Conservation (phyloP, 2,329 filamentous ascomycete genomes). For the Metarhizium anisopliae region DNA sequence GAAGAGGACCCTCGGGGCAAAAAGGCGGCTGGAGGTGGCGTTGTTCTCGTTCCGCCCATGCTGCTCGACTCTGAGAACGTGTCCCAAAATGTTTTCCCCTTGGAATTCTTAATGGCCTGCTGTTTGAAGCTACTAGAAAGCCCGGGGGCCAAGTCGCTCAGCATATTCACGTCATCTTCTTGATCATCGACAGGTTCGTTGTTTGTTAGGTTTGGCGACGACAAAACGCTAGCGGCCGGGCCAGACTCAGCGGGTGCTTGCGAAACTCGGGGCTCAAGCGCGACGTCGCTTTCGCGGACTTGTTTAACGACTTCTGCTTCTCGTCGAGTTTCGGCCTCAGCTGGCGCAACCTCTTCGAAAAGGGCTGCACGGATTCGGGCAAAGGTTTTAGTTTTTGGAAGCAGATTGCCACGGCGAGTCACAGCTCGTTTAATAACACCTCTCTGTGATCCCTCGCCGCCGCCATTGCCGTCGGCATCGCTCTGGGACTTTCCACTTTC, state of each 20-base stretch:
- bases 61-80: conserved; percentile 62
- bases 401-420: conserved; percentile 76
- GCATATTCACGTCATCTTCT: conserved; percentile 60
- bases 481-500: conserved; percentile 62
- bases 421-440: conserved; percentile 77
- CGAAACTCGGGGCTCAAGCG: conserved; percentile 38
- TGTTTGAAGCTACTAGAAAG: conserved; percentile 64
- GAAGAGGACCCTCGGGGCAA: conserved; percentile 51
- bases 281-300: conserved; percentile 80
- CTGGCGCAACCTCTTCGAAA: conserved; percentile 75
- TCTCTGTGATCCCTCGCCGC: conserved; percentile 45
- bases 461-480: conserved; percentile 36
- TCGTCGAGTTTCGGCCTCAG: conserved; percentile 80
- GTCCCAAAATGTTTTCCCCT: conserved; percentile 65
- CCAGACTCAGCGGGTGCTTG: conserved; percentile 34
- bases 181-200: conserved; percentile 59
- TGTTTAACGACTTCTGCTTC: conserved; percentile 95
- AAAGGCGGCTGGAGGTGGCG: conserved; percentile 58
- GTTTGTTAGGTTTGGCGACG: conserved; percentile 59
- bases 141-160: conserved; percentile 42
- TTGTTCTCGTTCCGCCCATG: conserved; percentile 38
- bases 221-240: conserved; percentile 48
- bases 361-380: conserved; percentile 85
- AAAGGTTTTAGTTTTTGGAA: conserved; percentile 95
- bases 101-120: conserved; percentile 63